Evolutionary conservation across 2,329 filamentous ascomycete genomes (phyloP).

Genomic region (Byssoonygena ceratinophila): DNA sequence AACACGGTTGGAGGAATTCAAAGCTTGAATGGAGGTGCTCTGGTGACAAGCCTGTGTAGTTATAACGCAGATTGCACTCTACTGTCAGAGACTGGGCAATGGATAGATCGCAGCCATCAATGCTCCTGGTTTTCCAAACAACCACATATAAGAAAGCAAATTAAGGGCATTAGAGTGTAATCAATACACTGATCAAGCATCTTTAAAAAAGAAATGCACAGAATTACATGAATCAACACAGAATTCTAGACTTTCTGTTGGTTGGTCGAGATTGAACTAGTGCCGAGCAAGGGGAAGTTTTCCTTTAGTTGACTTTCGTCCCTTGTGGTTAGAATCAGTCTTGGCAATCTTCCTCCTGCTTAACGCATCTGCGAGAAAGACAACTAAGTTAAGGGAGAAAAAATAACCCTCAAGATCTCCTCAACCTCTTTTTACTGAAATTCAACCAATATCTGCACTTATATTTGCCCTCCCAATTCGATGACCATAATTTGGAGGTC

Average conservation of each 20-base stretch:
- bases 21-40: too few species aligned
- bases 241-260: not conserved
- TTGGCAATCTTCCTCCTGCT: slow-evolving; percentile 6
- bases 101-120: too few species aligned
- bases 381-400: not conserved
- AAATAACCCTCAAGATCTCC: slow-evolving; percentile 4
- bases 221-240: too few species aligned
- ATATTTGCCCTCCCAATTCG: not conserved
- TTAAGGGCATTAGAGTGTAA: too few species aligned
- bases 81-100: too few species aligned
- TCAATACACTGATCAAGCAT: too few species aligned
- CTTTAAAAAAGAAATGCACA: too few species aligned
- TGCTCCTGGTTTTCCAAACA: too few species aligned
- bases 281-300: not conserved
- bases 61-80: too few species aligned
- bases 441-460: slow-evolving; percentile 1
- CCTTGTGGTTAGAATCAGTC: slow-evolving; percentile 13
- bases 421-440: not conserved
- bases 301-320: slow-evolving; percentile 5
- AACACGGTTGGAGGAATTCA: too few species aligned
- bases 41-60: too few species aligned
- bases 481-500: not conserved
- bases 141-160: too few species aligned
- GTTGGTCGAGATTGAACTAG: not conserved
- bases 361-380: not conserved